A percentile compares a stretch with the other conserved stretches of the same genome.
Evolutionary conservation across 2,329 filamentous ascomycete species (phyloP).

Genomic region (Myriosclerotinia duriaeana): DNA sequence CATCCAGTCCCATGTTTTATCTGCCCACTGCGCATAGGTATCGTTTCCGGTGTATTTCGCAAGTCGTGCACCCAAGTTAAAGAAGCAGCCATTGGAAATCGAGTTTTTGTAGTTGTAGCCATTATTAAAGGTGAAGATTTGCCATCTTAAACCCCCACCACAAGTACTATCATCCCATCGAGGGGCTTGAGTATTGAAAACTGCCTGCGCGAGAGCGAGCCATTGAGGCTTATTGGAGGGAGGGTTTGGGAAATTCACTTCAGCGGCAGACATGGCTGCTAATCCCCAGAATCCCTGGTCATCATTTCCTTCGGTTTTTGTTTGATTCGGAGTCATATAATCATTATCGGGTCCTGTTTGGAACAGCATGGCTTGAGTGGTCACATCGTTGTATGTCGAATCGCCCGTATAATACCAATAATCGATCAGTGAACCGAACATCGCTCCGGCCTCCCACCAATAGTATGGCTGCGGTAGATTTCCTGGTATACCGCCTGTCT

Average conservation of each 20-base stretch:
- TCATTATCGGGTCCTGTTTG: conserved; percentile 72
- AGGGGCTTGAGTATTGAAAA: conserved; percentile 75
- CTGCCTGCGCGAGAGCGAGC: conserved; percentile 72
- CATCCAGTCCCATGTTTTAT: conserved; percentile 71
- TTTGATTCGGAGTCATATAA: conserved; percentile 76
- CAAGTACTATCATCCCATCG: conserved; percentile 72
- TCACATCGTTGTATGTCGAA: conserved; percentile 66
- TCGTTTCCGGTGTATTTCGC: conserved; percentile 74
- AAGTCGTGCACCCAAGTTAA: conserved; percentile 64
- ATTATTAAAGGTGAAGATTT: conserved; percentile 79
- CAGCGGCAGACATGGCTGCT: conserved; percentile 68
- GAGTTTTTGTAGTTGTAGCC: conserved; percentile 78
- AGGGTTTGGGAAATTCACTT: conserved; percentile 63
- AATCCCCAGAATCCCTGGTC: conserved; percentile 76
- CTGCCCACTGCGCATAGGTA: conserved; percentile 77
- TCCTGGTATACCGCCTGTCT: conserved; percentile 51
- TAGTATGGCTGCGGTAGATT: conserved; percentile 55
- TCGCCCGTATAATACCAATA: conserved; percentile 86
- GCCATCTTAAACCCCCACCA: conserved; percentile 77
- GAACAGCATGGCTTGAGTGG: conserved; percentile 66
- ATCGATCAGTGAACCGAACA: conserved; percentile 70
- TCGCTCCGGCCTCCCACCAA: conserved; percentile 67
- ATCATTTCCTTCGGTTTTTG: conserved; percentile 68
- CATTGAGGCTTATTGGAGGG: conserved; percentile 58
- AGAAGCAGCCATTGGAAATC: conserved; percentile 63